Percentiles rank a stretch among this genome's conserved stretches.
phyloP scores from a whole-genome alignment of 148 eudicot genomes.

The Chenopodium berlandieri region DNA sequence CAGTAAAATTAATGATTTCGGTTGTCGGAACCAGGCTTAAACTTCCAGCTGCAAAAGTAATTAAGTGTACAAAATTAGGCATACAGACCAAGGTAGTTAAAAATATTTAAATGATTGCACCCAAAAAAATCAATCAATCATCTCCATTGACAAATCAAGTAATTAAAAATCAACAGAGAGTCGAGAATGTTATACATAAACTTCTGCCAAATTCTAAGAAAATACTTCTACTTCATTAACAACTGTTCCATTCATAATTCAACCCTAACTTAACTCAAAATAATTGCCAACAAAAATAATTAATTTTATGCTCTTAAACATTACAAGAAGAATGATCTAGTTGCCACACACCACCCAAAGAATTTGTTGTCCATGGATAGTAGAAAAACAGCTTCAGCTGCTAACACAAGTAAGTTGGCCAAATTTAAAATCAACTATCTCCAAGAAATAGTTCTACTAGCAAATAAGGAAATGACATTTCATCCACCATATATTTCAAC shows the following conservation, averaged over 20 bases:
- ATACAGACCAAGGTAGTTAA: not conserved
- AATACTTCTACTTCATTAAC: not conserved
- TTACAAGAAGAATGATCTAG: not conserved
- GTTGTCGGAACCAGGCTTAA: slow-evolving; percentile 42
- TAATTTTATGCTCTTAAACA: not conserved
- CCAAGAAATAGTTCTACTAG: not conserved
- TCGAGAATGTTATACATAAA: not conserved
- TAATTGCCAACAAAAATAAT: not conserved
- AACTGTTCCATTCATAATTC: not conserved
- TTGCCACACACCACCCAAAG: too few species aligned
- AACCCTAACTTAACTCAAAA: not conserved
- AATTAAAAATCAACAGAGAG: not conserved
- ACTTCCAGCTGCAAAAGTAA: slow-evolving; percentile 49
- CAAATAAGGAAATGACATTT: not conserved
- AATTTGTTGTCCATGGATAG: not conserved
- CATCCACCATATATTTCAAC: not conserved
- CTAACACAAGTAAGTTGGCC: not conserved
- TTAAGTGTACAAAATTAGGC: slow-evolving; percentile 1
- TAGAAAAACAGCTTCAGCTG: not conserved
- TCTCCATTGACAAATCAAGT: not conserved
- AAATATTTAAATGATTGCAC: not conserved
- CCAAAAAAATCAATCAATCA: not conserved
- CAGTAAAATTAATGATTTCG: slow-evolving; percentile 44
- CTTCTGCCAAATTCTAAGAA: not conserved
- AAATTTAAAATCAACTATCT: not conserved